Evolutionary conservation across 345 rosid species (phyloP), one percentile per base, ranked within the genome.

Genomic region (Balakata baccata): DNA sequence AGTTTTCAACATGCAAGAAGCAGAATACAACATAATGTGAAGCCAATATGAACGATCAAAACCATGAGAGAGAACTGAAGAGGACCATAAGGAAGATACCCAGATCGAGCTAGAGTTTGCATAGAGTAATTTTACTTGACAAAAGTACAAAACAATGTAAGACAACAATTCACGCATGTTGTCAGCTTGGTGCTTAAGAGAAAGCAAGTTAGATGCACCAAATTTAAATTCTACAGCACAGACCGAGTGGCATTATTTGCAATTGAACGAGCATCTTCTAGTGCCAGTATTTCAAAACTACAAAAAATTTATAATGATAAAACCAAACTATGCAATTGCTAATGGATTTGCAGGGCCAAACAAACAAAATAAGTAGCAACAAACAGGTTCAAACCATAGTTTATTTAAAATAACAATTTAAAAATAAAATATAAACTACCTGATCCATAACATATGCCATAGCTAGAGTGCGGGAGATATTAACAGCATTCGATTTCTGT

Each of bases 371-470:
- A 23, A 58, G 29, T 53, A 22, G 47, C 23, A 7, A 70, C 34
- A 46, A 58, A 57, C 18, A 54, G 45, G 20, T 11, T 34, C 12
- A 4, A 62, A 69, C 20, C 56, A 47, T 2, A 47, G 18, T 13
- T 66, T 29, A 51, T 13, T 47, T 25, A 49, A 6, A 66, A 23
- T 41, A 20, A 54, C 46, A 68, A 12, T 7, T 22, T 29, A 73
- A 7, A 66, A 51, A 80, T 38, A 17, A 3, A 7, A 61, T 14
- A 34, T 14, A 54, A 73, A 64, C 65, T 69, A 92, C 97, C 98
- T 94, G 97, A 81, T 94, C 98, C 97, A 94, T 89, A 47, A 94
- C 96, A 81, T 94, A 90, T 0, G 97, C 97, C 95, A 92, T 88
- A 62, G 97, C 98, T 13, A 90, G 81, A 74, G 96, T 81, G 37